These are phyloP conservation scores for Pulveroboletus frians DNA, from an alignment of 768 basidiomycete genomes.

Conservation along the genomic window DNA sequence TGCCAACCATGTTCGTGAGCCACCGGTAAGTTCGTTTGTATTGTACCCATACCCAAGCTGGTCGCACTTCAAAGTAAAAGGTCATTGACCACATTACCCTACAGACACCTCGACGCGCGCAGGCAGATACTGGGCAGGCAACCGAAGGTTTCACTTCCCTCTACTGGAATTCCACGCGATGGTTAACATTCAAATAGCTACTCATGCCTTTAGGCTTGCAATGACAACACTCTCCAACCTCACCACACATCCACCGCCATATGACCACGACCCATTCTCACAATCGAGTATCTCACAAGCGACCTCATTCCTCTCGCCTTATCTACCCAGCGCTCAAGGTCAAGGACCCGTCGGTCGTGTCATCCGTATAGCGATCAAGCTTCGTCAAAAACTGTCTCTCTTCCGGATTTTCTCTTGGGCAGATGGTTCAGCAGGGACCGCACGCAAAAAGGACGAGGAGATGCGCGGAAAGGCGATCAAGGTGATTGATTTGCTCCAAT, in stretches of 20 bases:
- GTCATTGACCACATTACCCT: slow-evolving; percentile 1
- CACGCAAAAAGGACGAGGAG: slow-evolving; percentile 62
- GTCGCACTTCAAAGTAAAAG: not conserved
- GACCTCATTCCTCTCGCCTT: slow-evolving; percentile 53
- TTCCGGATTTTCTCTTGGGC: slow-evolving; percentile 39
- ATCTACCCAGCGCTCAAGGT: slow-evolving; percentile 69
- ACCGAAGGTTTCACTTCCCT: slow-evolving; percentile 43
- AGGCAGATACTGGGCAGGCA: slow-evolving; percentile 37
- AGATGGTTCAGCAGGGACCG: slow-evolving; percentile 38
- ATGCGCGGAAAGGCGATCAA: slow-evolving; percentile 69
- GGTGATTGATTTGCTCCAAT: slow-evolving; percentile 72
- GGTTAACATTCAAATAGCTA: slow-evolving; percentile 38
- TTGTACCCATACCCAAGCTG: not conserved
- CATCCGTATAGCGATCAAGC: slow-evolving; percentile 60
- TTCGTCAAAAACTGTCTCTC: slow-evolving; percentile 56
- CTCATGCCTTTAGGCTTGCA: slow-evolving; percentile 73
- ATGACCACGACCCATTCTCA: slow-evolving; percentile 46
- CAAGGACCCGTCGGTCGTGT: slow-evolving; percentile 71
- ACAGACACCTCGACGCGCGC: slow-evolving; percentile 11
- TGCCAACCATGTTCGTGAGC: slow-evolving; percentile 6
- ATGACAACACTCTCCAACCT: slow-evolving; percentile 60
- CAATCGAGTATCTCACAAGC: slow-evolving; percentile 36
- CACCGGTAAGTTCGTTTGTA: slow-evolving; percentile 7
- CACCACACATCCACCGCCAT: slow-evolving; percentile 53
- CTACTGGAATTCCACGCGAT: not conserved